Percentiles rank a stretch among this genome's conserved stretches.
phyloP scores from a whole-genome alignment of 2,329 filamentous ascomycete species.

The Venturia effusa region DNA sequence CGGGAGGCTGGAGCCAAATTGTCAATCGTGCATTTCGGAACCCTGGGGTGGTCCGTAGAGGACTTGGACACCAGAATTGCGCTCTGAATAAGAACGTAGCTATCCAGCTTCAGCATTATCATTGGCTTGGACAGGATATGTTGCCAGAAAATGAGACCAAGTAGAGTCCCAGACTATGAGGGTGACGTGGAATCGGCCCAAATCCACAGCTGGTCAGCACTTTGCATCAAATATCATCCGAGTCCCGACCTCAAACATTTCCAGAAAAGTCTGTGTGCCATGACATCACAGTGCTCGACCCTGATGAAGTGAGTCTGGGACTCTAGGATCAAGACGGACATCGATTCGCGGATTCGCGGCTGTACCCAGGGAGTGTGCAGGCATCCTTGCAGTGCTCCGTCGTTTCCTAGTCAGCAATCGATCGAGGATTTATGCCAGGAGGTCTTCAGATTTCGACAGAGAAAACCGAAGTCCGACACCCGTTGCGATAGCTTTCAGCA shows the following conservation, averaged over 20 bases:
- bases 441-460: neutral
- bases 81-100: neutral
- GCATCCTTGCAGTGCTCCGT: neutral
- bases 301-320: neutral
- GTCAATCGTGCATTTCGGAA: neutral
- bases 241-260: neutral
- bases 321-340: neutral
- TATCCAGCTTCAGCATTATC: neutral
- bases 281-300: neutral
- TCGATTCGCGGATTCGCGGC: neutral
- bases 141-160: neutral
- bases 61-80: neutral
- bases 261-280: neutral
- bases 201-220: neutral
- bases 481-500: neutral
- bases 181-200: neutral
- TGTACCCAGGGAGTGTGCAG: neutral
- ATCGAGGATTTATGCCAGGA: neutral
- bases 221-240: neutral
- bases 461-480: neutral
- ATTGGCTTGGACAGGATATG: neutral
- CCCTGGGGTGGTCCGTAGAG: neutral
- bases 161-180: neutral
- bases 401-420: neutral
- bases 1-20: neutral